These are phyloP conservation scores for Helminthosporium solani DNA, from an alignment of 2,329 filamentous ascomycete species.

Conservation along the genomic window DNA sequence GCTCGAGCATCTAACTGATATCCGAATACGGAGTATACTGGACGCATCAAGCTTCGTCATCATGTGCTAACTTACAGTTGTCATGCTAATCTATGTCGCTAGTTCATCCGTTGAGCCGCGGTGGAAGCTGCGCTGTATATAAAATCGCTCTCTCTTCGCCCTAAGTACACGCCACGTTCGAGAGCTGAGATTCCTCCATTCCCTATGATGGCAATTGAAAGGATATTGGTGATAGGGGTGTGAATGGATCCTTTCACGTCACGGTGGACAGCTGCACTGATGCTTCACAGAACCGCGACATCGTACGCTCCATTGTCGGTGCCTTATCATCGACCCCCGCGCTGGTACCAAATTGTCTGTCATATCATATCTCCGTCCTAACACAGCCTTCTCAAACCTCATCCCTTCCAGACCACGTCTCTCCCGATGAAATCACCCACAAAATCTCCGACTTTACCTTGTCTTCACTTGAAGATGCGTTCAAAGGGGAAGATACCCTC, in stretches of 20 bases:
- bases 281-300: slow-evolving; percentile 22
- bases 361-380: slow-evolving; percentile 23
- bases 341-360: neutral
- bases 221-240: slow-evolving; percentile 30
- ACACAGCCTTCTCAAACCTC: slow-evolving; percentile 28
- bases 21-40: neutral
- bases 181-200: neutral
- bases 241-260: neutral
- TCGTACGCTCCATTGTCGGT: slow-evolving; percentile 26
- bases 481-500: slow-evolving; percentile 42
- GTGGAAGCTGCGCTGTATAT: slow-evolving; percentile 10
- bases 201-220: slow-evolving; percentile 21
- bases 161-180: neutral
- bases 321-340: slow-evolving; percentile 14
- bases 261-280: slow-evolving; percentile 4
- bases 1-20: slow-evolving; percentile 4
- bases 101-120: slow-evolving; percentile 26
- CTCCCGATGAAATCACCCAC: slow-evolving; percentile 16
- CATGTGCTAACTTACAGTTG: slow-evolving; percentile 8
- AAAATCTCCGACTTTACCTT: slow-evolving; percentile 33
- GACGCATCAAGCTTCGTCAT: slow-evolving; percentile 2
- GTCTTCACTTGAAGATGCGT: slow-evolving; percentile 29
- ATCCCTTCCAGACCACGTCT: slow-evolving; percentile 16
- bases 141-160: neutral
- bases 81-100: slow-evolving; percentile 11